phyloP scores from a whole-genome alignment of 2,329 filamentous ascomycete species.

The Teratosphaeria pseudoeucalypti region DNA sequence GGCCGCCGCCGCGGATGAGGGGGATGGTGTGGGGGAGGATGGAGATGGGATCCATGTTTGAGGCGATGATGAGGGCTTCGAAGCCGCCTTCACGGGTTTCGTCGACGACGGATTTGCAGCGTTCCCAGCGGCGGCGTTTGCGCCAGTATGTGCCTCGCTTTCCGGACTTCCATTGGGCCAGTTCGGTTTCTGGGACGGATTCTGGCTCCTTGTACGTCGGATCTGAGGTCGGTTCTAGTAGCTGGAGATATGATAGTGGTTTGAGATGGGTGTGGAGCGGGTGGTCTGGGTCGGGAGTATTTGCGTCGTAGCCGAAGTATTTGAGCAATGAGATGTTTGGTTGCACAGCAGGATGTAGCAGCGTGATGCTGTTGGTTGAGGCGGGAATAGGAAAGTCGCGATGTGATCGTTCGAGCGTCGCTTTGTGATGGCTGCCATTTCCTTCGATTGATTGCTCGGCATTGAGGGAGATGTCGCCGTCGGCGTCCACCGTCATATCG shows the following conservation, averaged over 20 bases:
- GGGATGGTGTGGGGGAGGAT: slow-evolving; percentile 68
- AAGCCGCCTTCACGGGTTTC: slow-evolving; percentile 64
- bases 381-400: slow-evolving; percentile 50
- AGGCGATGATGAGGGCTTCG: slow-evolving; percentile 72
- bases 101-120: slow-evolving; percentile 61
- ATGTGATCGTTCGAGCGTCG: slow-evolving; percentile 20
- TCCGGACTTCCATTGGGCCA: slow-evolving; percentile 66
- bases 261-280: slow-evolving; percentile 75
- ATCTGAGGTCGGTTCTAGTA: slow-evolving; percentile 67
- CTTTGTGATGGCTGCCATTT: slow-evolving; percentile 3
- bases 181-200: slow-evolving; percentile 46
- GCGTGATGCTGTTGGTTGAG: slow-evolving; percentile 63
- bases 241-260: slow-evolving; percentile 81
- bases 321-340: slow-evolving; percentile 79
- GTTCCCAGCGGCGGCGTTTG: slow-evolving; percentile 75
- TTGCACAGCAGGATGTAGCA: slow-evolving; percentile 73
- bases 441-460: background rate
- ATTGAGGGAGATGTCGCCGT: slow-evolving; percentile 4
- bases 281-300: slow-evolving; percentile 53
- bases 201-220: slow-evolving; percentile 62
- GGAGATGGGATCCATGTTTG: slow-evolving; percentile 67
- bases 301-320: slow-evolving; percentile 79
- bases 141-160: slow-evolving; percentile 79
- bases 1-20: slow-evolving; percentile 70
- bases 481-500: slow-evolving; percentile 19